These are phyloP conservation scores for Blepharisma japonicum DNA, from an alignment of 73 alveolate genomes.

Conservation along the genomic window DNA sequence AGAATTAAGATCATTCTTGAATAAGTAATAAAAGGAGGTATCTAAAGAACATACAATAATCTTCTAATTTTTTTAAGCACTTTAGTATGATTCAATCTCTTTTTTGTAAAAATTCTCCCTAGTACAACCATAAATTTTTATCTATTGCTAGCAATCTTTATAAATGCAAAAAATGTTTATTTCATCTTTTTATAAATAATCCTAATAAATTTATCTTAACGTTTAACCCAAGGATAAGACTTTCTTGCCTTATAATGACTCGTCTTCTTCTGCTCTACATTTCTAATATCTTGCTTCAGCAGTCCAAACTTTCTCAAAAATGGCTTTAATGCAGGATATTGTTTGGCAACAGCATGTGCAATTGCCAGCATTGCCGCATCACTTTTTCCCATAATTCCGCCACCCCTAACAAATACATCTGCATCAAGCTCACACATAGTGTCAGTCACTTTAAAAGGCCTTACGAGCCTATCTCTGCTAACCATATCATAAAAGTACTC, in stretches of 20 bases:
- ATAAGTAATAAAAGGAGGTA: too few species aligned
- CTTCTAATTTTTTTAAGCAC: too few species aligned
- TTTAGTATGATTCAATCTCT: too few species aligned
- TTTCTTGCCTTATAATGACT: constrained; percentile 67
- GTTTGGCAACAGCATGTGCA: constrained; percentile 50
- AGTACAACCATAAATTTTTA: too few species aligned
- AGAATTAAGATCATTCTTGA: too few species aligned
- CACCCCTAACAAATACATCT: constrained; percentile 54
- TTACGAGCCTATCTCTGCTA: constrained; percentile 43
- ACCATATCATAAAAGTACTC: constrained; percentile 44
- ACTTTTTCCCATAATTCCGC: constrained; percentile 58
- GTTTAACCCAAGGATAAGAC: constrained; percentile 23
- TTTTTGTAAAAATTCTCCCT: too few species aligned
- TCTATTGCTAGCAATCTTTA: too few species aligned
- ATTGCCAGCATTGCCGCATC: constrained; percentile 59
- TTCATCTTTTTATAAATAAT: too few species aligned
- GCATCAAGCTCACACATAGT: constrained; percentile 50
- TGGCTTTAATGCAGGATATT: constrained; percentile 38
- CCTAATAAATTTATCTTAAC: background rate
- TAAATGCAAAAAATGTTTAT: too few species aligned
- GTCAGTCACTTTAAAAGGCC: constrained; percentile 49
- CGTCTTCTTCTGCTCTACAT: constrained; percentile 62
- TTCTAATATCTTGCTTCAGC: constrained; percentile 52
- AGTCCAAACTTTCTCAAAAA: constrained; percentile 30
- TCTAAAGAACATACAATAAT: too few species aligned